phyloP scores from a whole-genome alignment of 1,284 basidiomycete genomes.

The Trametes polyzona region DNA sequence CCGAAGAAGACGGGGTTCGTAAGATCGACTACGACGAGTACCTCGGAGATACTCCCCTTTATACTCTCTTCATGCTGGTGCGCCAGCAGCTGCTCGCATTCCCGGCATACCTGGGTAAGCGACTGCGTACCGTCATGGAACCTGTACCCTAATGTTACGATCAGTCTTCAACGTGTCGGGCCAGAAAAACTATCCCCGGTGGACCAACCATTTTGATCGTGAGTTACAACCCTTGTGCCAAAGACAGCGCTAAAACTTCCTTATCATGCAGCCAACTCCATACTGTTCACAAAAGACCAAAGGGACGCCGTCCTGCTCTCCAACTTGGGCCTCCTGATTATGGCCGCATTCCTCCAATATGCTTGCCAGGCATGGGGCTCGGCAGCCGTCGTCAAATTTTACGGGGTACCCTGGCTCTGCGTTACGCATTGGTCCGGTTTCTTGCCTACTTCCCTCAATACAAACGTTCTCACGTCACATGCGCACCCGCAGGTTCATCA shows the following conservation, averaged over 20 bases:
- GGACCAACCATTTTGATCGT: slow-evolving; percentile 66
- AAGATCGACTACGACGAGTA: slow-evolving; percentile 57
- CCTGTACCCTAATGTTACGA: neutral
- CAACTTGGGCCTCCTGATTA: slow-evolving; percentile 54
- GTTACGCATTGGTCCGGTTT: slow-evolving; percentile 57
- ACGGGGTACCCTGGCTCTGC: slow-evolving; percentile 59
- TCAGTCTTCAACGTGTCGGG: slow-evolving; percentile 66
- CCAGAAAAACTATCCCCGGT: slow-evolving; percentile 68
- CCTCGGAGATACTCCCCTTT: slow-evolving; percentile 63
- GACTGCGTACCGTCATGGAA: neutral
- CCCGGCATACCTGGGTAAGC: slow-evolving; percentile 65
- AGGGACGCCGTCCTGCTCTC: slow-evolving; percentile 56
- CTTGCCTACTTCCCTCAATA: slow-evolving; percentile 30
- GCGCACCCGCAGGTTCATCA: slow-evolving; percentile 33
- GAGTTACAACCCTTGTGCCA: slow-evolving; percentile 18
- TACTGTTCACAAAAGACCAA: slow-evolving; percentile 56
- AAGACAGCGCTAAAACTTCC: neutral
- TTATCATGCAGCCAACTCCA: slow-evolving; percentile 47
- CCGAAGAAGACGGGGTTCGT: slow-evolving; percentile 36
- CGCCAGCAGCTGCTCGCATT: slow-evolving; percentile 77
- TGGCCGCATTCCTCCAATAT: slow-evolving; percentile 47
- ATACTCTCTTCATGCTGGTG: slow-evolving; percentile 55
- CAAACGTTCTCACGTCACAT: slow-evolving; percentile 44
- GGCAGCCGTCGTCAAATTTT: slow-evolving; percentile 52
- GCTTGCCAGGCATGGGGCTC: slow-evolving; percentile 40